Evolutionary conservation across 805 yeast genomes (phyloP).

Genomic region (Diddensiella transvaalensis): DNA sequence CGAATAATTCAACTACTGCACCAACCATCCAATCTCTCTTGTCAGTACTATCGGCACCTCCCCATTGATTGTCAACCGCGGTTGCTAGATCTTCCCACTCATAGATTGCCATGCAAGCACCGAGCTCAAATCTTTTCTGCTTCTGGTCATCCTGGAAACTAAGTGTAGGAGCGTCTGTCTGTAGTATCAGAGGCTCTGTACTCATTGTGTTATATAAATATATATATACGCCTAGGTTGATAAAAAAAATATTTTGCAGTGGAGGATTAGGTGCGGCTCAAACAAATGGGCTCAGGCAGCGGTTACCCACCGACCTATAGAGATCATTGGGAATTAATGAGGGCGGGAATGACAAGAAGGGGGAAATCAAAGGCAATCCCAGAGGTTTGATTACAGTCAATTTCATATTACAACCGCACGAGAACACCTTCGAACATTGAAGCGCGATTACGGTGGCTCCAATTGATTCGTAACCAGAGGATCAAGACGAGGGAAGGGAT

Average conservation of each 20-base stretch:
- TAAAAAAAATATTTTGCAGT: background rate
- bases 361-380: background rate
- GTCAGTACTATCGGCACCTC: slow-evolving; percentile 86
- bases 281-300: background rate
- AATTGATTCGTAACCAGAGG: too few species aligned
- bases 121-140: slow-evolving; percentile 86
- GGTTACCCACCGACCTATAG: background rate
- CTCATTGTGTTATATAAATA: too few species aligned
- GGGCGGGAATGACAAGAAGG: background rate
- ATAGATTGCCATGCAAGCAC: slow-evolving; percentile 86
- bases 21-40: slow-evolving; percentile 95
- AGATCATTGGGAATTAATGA: too few species aligned
- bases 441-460: too few species aligned
- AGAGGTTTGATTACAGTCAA: too few species aligned
- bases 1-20: slow-evolving; percentile 73
- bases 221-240: background rate
- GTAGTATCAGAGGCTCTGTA: slow-evolving; percentile 10
- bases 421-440: too few species aligned
- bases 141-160: slow-evolving; percentile 48
- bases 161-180: slow-evolving; percentile 20
- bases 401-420: too few species aligned
- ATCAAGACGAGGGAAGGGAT: too few species aligned
- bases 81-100: slow-evolving; percentile 83
- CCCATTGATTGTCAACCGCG: slow-evolving; percentile 93
- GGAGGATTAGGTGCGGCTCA: background rate